These are phyloP conservation scores for Cicer chorassanicum DNA, from an alignment of 306 rosid species.

Conservation along the genomic window DNA sequence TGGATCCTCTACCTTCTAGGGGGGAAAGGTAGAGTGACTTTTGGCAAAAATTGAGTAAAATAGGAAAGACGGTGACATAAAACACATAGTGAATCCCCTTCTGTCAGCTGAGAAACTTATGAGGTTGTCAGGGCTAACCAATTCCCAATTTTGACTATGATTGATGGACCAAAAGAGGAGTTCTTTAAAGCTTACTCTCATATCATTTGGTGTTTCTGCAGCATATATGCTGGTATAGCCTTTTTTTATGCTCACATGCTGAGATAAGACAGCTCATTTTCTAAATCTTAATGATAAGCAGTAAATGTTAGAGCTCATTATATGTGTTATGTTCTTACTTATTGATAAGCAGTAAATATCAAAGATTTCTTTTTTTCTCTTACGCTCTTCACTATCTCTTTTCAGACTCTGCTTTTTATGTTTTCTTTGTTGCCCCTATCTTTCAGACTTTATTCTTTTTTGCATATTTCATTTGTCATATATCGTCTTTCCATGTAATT, in stretches of 20 bases:
- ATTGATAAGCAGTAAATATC: too few species aligned
- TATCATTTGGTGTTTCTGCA: background rate
- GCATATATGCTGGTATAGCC: background rate
- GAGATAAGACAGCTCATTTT: background rate
- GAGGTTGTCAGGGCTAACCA: constrained; percentile 1
- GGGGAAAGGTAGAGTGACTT: too few species aligned
- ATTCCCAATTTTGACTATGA: background rate
- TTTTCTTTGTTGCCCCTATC: background rate
- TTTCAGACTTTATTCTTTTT: background rate
- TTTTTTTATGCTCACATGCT: background rate
- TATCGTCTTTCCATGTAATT: background rate
- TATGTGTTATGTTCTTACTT: background rate
- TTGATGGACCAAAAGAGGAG: background rate
- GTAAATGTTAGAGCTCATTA: background rate
- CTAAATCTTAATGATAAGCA: background rate
- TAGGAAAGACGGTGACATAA: too few species aligned
- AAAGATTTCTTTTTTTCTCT: background rate
- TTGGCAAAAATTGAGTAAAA: too few species aligned
- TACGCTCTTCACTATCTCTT: background rate
- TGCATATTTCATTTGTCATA: background rate
- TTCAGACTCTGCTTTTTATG: background rate
- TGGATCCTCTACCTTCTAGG: too few species aligned
- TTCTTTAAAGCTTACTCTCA: background rate
- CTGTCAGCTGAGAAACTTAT: background rate
- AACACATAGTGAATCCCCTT: background rate